Evolutionary conservation across 179 eudicot genomes (phyloP), one percentile per base, ranked within the genome.

Genomic region (Amaranthus tricolor): DNA sequence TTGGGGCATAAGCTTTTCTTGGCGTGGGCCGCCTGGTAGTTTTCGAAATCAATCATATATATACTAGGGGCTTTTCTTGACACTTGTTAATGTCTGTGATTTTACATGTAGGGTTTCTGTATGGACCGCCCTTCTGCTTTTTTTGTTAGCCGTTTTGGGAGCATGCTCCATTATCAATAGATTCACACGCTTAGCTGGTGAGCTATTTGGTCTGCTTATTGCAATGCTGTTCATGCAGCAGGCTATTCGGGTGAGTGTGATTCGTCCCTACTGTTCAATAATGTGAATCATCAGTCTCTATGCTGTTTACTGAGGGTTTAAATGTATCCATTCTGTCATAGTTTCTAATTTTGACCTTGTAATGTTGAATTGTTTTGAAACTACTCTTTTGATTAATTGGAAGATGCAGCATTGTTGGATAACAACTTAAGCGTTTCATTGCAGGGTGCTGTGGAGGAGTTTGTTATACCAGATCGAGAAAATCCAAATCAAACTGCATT

Each of bases 211-310:
- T 45, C 89, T 95, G 70, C 90, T 95, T 17, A 95, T 95, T 68
- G 99, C 96, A 24, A 95, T 93, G 98, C 98, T 95, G 74, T 95
- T 95, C 85, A 91, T 95, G 98, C 99, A 95, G 85, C 90, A 95
- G 85, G 99, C 99, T 59, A 87, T 95, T 76, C 89, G 91, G 79
- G 98, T 91, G 81, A 88, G 91, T 80, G 66, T 73, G 54, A 69
- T 67, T 59, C 16, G 17, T 67, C 1, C 58, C 62, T 47, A n/a
- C 21, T 17, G 31, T 9, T 54, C 43, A 56, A 2, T 7, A 9
- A 50, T 55, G 45, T 44, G 66, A 57, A 51, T 64, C 9, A 43
- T 50, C 44, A 14, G 66, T 61, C 55, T 62, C 48, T 55, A 40
- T 54, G 60, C 53, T n/a, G 9, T 47, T 17, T 9, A 54, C 51